Base-by-base conservation (phyloP, 23 red algal species). In the Chondrus crispus region DNA sequence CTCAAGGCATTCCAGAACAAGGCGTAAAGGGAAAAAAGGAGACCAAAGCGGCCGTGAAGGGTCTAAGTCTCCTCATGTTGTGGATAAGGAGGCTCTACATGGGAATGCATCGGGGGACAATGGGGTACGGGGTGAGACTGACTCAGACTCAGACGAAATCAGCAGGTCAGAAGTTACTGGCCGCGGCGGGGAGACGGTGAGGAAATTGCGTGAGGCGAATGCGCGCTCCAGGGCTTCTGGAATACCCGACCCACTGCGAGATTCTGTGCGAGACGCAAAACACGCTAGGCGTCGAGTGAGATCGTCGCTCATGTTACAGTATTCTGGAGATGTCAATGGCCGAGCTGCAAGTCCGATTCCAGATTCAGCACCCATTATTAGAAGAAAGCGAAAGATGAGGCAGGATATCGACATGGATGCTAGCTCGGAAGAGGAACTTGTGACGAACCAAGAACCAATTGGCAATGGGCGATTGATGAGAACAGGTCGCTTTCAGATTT, bases 271-370 rank as follows among this genome's bases (percentile, higher is more conserved):
- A 3, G 72, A 80, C n/a, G 52, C 26, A 10, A 58, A 49, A 53
- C 4, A 20, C 51, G 19, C 63, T 22, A 19, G 63, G 10, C 60
- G 41, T 19, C 46, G 38, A 7, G 12, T 71, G n/a, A 33, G 85
- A 30, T 5, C 39, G 28, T 18, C 33, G 12, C 72, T 20, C 19
- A 79, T 32, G 53, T 7, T 24, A 22, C 11, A 35, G 13, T 66
- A 66, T n/a, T 66, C 60, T 66, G 9, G 9, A 12, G 71, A 24
- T 77, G n/a, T 38, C 26, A 12, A 80, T 66, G 72, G 43, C 29
- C 87, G 87, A 63, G 41, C 55, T 7, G 87, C 73, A 38, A 90
- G 87, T 39, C 87, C 87, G 29, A 81, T 90, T 57, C 87, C 87
- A 13, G 87, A 90, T 14, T 80, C 87, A 45, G 87, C 64, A 49